A percentile compares a stretch with the other conserved stretches of the same genome.
Evolutionary conservation across 2,329 filamentous ascomycete species (phyloP).

Genomic region (Annulohypoxylon truncatum): DNA sequence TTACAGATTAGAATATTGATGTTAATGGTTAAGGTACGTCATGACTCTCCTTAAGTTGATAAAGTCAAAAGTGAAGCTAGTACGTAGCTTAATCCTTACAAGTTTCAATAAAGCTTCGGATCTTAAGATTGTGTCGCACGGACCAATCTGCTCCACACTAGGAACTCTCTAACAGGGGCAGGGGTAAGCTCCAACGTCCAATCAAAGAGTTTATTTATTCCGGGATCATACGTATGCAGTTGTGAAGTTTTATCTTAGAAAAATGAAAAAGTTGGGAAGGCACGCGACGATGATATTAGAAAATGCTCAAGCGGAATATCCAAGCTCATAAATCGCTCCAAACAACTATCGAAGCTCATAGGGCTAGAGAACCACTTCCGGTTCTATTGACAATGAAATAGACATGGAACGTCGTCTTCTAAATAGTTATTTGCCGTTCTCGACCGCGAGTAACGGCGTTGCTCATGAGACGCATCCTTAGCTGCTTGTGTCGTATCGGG

Average conservation of each 20-base stretch:
- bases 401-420: slow-evolving; percentile 19
- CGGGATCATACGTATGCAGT: no score
- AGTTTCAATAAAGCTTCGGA: not conserved
- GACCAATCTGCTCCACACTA: slow-evolving; percentile 10
- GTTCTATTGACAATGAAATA: slow-evolving; percentile 4
- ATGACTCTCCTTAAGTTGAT: slow-evolving; percentile 30
- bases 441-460: slow-evolving; percentile 6
- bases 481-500: slow-evolving; percentile 26
- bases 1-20: slow-evolving; percentile 1
- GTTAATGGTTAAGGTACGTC: slow-evolving; percentile 27
- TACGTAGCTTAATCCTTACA: not conserved
- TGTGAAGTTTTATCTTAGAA: slow-evolving; percentile 12
- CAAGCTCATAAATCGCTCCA: not conserved
- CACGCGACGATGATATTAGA: slow-evolving; percentile 12
- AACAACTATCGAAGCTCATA: not conserved
- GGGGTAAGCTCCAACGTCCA: slow-evolving; percentile 2
- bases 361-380: not conserved
- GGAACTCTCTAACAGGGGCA: not conserved
- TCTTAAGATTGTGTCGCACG: slow-evolving; percentile 7
- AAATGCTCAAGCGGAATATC: not conserved
- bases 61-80: not conserved
- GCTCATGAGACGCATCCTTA: slow-evolving; percentile 31
- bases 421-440: slow-evolving; percentile 5
- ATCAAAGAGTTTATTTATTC: slow-evolving; percentile 15
- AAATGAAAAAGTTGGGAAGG: slow-evolving; percentile 24